Conservation (phyloP, 106 monocot species). For the Ottelia alismoides region DNA sequence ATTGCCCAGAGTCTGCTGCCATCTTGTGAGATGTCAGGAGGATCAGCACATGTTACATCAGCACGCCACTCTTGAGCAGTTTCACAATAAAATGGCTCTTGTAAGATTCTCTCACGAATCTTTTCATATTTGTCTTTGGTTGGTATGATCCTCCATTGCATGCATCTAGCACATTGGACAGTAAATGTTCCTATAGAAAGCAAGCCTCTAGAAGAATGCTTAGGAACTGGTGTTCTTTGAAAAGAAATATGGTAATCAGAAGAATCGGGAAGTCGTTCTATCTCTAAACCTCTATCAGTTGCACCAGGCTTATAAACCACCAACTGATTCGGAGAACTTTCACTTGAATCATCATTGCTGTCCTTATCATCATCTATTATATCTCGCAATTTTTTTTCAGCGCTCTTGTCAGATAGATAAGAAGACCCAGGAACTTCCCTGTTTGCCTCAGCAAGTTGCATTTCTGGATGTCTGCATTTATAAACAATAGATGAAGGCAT, state of each 20-base stretch:
- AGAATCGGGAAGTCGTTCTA: conserved; percentile 6
- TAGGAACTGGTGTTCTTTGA: conserved; percentile 5
- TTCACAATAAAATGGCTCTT: conserved; percentile 69
- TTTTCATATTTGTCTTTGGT: conserved; percentile 88
- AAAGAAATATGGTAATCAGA: conserved; percentile 8
- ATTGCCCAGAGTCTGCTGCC: conserved; percentile 90
- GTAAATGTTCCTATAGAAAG: conserved; percentile 74
- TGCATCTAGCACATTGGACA: conserved; percentile 75
- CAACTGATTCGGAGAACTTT: conserved; percentile 37
- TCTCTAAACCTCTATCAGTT: conserved; percentile 16
- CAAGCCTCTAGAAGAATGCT: conserved; percentile 16
- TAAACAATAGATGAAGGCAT: too few relatives aligned
- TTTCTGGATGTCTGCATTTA: too few relatives aligned
- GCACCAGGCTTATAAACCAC: conserved; percentile 29
- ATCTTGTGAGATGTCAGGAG: conserved; percentile 76
- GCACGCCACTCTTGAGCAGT: conserved; percentile 65
- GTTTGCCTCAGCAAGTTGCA: too few relatives aligned
- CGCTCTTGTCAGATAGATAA: too few relatives aligned
- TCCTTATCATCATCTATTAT: conserved; percentile 15
- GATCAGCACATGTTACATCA: conserved; percentile 63
- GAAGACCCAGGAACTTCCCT: too few relatives aligned
- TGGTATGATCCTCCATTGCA: conserved; percentile 95
- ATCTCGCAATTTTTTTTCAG: too few relatives aligned
- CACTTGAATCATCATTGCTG: conserved; percentile 9
- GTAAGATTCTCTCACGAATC: conserved; percentile 65